Evolutionary conservation across 352 stramenopile species (phyloP), one percentile per base, ranked within the genome.

Genomic region (Phytophthora podocarpi): DNA sequence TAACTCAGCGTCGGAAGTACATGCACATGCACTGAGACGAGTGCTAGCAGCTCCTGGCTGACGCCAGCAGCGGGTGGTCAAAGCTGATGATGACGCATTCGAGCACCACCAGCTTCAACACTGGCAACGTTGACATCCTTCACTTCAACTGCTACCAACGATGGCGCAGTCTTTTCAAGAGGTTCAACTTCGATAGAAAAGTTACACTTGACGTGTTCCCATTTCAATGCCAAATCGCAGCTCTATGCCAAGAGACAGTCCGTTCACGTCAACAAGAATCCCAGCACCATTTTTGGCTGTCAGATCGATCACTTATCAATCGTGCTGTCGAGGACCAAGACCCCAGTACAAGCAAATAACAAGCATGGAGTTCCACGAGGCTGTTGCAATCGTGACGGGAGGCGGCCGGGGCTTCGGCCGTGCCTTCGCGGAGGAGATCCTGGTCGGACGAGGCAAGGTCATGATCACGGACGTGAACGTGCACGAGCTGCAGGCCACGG

Each of bases 391-490:
- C 53, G 71, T 94, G 47, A 94, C 85, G 27, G 85, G 85, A 56
- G 83, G 72, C 20, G 83, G 75, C 11, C 68, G 64, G 2, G 85
- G 85, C 60, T 89, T 93, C 53, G 85, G 85, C 31, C 68, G 70
- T 30, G 85, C 70, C 11, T 95, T 92, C 59, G 67, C 81, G 1
- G 76, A 85, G 55, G 57, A 70, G 18, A 79, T 95, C 35, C 64
- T 93, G 36, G 26, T 60, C 1, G 59, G 37, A 15, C 69, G 76
- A 26, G 83, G 83, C 41, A 82, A 83, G 27, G 83, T 82, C 12
- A 70, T 95, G 62, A 85, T 93, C 72, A 93, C 85, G 56, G 83
- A 93, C 55, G 74, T 93, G 28, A 76, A 95, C 55, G 66, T 80
- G 39, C 59, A 84, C 48, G 65, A 76, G 53, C 70, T 95, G 26